phyloP scores from a whole-genome alignment of 2,329 filamentous ascomycete genomes.

The Blastomyces parvus region DNA sequence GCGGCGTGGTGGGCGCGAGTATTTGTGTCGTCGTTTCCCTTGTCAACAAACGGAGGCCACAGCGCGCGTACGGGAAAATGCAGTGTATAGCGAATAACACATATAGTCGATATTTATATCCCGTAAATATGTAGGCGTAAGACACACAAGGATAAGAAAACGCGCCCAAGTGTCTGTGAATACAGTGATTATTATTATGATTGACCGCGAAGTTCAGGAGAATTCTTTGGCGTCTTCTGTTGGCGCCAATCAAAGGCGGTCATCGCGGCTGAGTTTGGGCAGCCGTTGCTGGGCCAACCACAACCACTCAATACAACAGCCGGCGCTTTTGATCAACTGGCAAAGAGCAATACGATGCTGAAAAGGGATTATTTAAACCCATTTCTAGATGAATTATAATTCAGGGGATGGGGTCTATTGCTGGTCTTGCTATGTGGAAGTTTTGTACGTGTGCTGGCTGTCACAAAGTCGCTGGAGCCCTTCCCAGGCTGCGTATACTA shows the following conservation, averaged over 20 bases:
- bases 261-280: neutral
- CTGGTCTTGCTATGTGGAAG: neutral
- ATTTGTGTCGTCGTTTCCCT: neutral
- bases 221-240: neutral
- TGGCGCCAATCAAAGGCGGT: neutral
- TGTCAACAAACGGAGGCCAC: neutral
- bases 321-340: neutral
- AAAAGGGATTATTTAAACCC: neutral
- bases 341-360: neutral
- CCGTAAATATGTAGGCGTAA: neutral
- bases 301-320: neutral
- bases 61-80: neutral
- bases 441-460: neutral
- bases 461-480: neutral
- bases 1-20: neutral
- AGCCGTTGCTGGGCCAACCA: conserved; percentile 19
- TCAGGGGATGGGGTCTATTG: neutral
- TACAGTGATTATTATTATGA: neutral
- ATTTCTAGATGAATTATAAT: neutral
- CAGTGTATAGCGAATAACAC: neutral
- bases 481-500: neutral
- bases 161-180: neutral
- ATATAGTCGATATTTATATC: neutral
- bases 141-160: neutral
- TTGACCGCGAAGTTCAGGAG: neutral